Conservation (phyloP, 2,329 filamentous ascomycete genomes). For the Cadophora sp. region DNA sequence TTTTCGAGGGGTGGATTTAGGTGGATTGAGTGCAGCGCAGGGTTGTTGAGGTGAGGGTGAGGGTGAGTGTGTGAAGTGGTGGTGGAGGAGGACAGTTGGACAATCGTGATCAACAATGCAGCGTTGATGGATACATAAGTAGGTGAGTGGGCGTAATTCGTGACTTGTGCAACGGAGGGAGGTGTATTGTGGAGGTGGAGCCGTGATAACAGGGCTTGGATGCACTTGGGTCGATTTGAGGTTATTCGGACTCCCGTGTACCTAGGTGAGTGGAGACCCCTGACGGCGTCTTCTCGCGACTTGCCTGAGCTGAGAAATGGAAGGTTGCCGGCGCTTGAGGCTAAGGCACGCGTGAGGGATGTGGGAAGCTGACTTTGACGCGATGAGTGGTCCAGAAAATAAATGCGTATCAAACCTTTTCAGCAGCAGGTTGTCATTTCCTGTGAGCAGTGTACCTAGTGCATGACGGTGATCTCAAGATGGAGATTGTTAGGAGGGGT, state of each 20-base stretch:
- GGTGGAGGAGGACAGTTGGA: slow-evolving; percentile 23
- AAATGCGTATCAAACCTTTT: slow-evolving; percentile 4
- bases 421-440: neutral
- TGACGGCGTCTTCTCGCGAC: slow-evolving; percentile 26
- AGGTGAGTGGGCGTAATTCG: neutral
- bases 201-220: neutral
- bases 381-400: slow-evolving; percentile 26
- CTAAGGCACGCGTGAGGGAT: slow-evolving; percentile 27
- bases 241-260: slow-evolving; percentile 35
- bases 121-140: slow-evolving; percentile 32
- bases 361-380: slow-evolving; percentile 33
- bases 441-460: slow-evolving; percentile 11
- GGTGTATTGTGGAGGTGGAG: slow-evolving; percentile 10
- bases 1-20: slow-evolving; percentile 12
- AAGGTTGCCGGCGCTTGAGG: slow-evolving; percentile 34
- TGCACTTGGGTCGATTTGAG: slow-evolving; percentile 35
- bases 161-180: neutral
- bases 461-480: slow-evolving; percentile 27
- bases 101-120: slow-evolving; percentile 34
- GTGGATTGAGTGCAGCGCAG: slow-evolving; percentile 25
- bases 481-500: slow-evolving; percentile 17
- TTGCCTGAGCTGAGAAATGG: slow-evolving; percentile 17
- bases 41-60: slow-evolving; percentile 18
- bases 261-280: slow-evolving; percentile 31
- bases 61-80: neutral